Percentiles rank a stretch among this genome's conserved stretches.
Evolutionary conservation across 148 eudicot genomes (phyloP).

Genomic region (Amaranthus palmeri): DNA sequence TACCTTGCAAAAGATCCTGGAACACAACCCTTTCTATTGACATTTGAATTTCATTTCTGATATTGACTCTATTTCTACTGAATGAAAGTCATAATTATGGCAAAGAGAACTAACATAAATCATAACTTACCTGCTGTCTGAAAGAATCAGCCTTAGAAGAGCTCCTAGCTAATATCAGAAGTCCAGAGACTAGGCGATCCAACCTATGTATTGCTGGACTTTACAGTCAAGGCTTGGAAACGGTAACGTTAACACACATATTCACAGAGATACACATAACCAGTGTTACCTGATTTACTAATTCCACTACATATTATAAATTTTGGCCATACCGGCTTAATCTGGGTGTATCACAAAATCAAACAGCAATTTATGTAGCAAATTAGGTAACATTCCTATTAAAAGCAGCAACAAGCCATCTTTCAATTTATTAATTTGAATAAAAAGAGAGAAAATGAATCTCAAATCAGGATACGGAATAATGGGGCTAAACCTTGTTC

Average conservation of each 20-base stretch:
- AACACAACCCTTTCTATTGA: no score
- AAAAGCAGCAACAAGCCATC: not conserved
- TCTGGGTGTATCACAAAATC: no score
- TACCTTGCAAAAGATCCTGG: no score
- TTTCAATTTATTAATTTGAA: not conserved
- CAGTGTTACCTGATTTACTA: not conserved
- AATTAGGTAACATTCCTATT: not conserved
- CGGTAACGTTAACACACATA: not conserved
- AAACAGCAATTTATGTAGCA: no score
- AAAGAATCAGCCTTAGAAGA: slow-evolving; percentile 81
- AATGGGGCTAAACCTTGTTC: slow-evolving; percentile 81
- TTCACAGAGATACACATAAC: not conserved
- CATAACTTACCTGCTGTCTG: slow-evolving; percentile 69
- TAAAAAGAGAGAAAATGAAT: slow-evolving; percentile 10
- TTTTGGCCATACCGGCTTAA: no score
- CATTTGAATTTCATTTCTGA: no score
- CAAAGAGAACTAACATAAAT: not conserved
- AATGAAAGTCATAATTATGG: no score
- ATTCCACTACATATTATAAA: no score
- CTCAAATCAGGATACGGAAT: slow-evolving; percentile 74
- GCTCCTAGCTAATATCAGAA: slow-evolving; percentile 81
- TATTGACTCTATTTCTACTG: no score
- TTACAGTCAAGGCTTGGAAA: slow-evolving; percentile 38
- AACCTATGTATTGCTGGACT: slow-evolving; percentile 78
- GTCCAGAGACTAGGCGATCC: slow-evolving; percentile 97